Percentiles rank a stretch among this genome's conserved stretches.
phyloP scores from a whole-genome alignment of 371 early-diverging fungal genomes.

The Mortierella sp. region DNA sequence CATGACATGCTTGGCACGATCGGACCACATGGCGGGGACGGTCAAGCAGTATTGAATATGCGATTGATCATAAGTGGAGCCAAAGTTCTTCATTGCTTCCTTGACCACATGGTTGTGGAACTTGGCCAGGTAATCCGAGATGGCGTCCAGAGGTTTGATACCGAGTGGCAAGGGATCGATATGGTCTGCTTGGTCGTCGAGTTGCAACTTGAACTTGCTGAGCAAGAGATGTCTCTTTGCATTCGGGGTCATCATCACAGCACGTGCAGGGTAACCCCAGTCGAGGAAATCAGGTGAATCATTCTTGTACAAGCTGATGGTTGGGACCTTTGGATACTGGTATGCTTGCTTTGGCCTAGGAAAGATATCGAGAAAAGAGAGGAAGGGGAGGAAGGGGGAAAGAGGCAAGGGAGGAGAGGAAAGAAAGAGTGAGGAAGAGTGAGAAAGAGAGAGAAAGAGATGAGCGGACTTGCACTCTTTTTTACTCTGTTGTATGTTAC shows the following conservation, averaged over 20 bases:
- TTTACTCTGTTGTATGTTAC: not conserved
- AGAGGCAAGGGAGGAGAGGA: not conserved
- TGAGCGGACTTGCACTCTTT: conserved; percentile 4
- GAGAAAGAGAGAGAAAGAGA: not conserved
- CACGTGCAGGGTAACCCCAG: conserved; percentile 53
- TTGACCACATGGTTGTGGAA: conserved; percentile 48
- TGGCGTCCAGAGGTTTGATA: conserved; percentile 52
- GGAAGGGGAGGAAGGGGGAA: too few species aligned
- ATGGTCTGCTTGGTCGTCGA: conserved; percentile 53
- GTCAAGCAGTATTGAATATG: conserved; percentile 55
- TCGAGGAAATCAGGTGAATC: not conserved
- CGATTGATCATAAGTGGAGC: conserved; percentile 52
- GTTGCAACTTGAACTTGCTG: conserved; percentile 58
- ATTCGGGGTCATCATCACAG: conserved; percentile 55
- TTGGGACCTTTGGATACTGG: not conserved
- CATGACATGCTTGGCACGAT: conserved; percentile 55
- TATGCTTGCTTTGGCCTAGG: conserved; percentile 3
- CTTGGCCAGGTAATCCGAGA: conserved; percentile 52
- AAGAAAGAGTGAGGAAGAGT: not conserved
- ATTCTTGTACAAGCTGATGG: conserved; percentile 1
- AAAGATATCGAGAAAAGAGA: too few species aligned
- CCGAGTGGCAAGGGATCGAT: conserved; percentile 50
- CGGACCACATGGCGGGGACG: conserved; percentile 57
- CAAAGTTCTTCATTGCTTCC: conserved; percentile 47
- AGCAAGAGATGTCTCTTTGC: conserved; percentile 57